Percentiles rank a stretch among this genome's conserved stretches.
Conservation (phyloP, 148 eudicot species). For the Rhododendron mucronatum region DNA sequence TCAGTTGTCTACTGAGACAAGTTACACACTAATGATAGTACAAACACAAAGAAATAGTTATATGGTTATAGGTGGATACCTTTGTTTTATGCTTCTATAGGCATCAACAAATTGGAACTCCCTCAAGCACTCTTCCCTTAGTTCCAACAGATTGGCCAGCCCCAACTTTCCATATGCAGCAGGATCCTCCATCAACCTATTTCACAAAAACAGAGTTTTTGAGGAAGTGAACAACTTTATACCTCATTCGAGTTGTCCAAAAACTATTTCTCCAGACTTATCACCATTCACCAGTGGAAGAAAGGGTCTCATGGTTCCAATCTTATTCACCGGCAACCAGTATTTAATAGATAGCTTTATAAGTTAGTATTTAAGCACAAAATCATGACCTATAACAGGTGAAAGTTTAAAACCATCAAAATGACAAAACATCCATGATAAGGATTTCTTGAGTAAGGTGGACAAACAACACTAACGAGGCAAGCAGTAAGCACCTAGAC, state of each 20-base stretch:
- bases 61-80: slow-evolving; percentile 33
- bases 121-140: slow-evolving; percentile 96
- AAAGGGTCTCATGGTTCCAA: not conserved
- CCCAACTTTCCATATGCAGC: slow-evolving; percentile 98
- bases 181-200: slow-evolving; percentile 96
- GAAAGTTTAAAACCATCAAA: not conserved
- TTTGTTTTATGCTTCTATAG: slow-evolving; percentile 87
- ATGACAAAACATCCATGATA: not conserved
- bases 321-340: not conserved
- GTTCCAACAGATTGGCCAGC: slow-evolving; percentile 89
- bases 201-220: not conserved
- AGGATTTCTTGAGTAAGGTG: not conserved
- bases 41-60: not conserved
- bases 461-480: not conserved
- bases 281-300: not conserved
- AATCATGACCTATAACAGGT: not conserved
- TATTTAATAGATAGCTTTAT: not conserved
- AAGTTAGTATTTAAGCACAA: not conserved
- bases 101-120: slow-evolving; percentile 92
- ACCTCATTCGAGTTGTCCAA: not conserved
- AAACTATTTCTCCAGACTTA: not conserved
- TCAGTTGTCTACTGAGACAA: not conserved
- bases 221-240: not conserved
- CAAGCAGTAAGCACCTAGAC: not conserved
- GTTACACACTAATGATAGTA: not conserved